Conservation (phyloP, 202 grass and related monocot genomes). For the Hordeum pubiflorum region DNA sequence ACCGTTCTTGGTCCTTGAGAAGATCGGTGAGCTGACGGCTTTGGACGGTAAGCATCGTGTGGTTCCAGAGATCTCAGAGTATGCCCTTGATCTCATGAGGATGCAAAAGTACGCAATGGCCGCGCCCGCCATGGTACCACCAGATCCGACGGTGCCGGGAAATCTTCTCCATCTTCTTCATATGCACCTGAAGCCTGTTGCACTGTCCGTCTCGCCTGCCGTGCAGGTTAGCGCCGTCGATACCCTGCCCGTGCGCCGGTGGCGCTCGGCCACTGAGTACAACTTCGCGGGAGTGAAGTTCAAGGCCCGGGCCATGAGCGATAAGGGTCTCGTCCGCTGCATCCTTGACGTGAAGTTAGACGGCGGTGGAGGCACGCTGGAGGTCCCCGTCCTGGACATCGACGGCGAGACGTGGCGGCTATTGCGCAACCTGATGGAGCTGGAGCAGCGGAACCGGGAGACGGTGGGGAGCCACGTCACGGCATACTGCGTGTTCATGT, state of each 20-base stretch:
- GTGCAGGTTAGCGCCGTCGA: fast-evolving
- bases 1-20: slow-evolving; percentile 14
- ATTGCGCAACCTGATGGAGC: slow-evolving; percentile 28
- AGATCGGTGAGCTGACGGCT: not conserved
- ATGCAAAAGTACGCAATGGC: not conserved
- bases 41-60: not conserved
- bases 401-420: slow-evolving; percentile 6
- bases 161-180: slow-evolving; percentile 32
- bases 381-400: slow-evolving; percentile 11
- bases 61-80: not conserved
- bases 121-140: not conserved
- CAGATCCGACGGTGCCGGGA: not conserved
- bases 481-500: slow-evolving; percentile 36
- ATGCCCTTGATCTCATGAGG: not conserved
- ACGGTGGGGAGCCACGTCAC: not conserved
- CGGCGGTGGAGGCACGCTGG: not conserved
- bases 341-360: slow-evolving; percentile 22
- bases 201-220: not conserved
- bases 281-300: not conserved
- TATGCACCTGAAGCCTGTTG: slow-evolving; percentile 16
- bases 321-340: not conserved
- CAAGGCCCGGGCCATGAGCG: not conserved
- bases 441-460: slow-evolving; percentile 16
- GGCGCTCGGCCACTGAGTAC: slow-evolving; percentile 23
- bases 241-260: not conserved